phyloP scores from a whole-genome alignment of 169 alveolate genomes.

The Eimeria falciformis region DNA sequence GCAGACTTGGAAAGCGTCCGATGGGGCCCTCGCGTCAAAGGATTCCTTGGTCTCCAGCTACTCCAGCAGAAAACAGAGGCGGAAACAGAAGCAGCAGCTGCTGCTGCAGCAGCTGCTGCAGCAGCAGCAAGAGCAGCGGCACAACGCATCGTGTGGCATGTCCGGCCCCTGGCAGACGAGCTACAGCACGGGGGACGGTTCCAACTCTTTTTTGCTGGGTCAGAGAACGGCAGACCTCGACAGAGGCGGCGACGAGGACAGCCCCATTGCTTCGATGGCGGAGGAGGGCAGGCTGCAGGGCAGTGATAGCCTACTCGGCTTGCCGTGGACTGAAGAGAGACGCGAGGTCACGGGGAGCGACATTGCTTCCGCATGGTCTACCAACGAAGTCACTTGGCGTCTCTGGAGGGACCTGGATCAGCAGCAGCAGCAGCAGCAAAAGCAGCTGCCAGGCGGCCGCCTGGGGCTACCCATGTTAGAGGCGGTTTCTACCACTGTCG shows the following conservation, averaged over 20 bases:
- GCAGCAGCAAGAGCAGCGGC: constrained; percentile 1
- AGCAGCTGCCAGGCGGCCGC: not conserved
- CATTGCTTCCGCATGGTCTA: constrained; percentile 29
- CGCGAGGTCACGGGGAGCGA: constrained; percentile 15
- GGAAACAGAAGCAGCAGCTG: not conserved
- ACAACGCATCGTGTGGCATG: not conserved
- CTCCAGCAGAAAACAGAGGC: constrained; percentile 2
- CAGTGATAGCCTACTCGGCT: not conserved
- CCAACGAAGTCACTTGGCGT: constrained; percentile 1
- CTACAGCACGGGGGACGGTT: not conserved
- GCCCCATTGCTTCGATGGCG: not conserved
- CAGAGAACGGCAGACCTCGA: not conserved
- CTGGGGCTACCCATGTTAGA: not conserved
- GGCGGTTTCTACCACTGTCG: not conserved
- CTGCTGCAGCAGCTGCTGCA: constrained; percentile 40
- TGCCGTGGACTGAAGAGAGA: constrained; percentile 18
- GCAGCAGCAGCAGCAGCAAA: constrained; percentile 22
- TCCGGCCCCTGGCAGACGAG: not conserved
- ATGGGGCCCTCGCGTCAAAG: not conserved
- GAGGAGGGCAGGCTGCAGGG: not conserved
- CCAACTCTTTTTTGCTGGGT: not conserved
- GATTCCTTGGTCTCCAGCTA: not conserved
- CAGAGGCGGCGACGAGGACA: not conserved
- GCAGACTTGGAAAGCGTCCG: not conserved
- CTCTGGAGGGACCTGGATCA: constrained; percentile 21